phyloP scores from a whole-genome alignment of 164 flowering plant genomes.

The Cinnamomum micranthum region DNA sequence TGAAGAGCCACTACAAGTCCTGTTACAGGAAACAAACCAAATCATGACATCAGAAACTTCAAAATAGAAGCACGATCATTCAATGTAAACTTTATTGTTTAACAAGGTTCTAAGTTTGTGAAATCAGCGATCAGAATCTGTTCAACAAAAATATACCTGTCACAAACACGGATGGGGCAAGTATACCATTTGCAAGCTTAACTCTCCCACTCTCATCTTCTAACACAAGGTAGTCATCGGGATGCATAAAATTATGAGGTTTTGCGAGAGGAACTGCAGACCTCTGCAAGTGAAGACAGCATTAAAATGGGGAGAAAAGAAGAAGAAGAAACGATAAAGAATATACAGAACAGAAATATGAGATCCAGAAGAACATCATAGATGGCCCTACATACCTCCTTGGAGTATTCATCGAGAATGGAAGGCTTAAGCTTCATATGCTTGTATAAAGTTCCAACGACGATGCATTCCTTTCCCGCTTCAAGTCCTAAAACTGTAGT shows the following conservation, averaged over 20 bases:
- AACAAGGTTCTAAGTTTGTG: not conserved
- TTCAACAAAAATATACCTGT: constrained; percentile 50
- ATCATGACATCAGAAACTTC: not conserved
- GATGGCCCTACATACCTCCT: constrained; percentile 50
- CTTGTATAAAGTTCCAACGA: constrained; percentile 95
- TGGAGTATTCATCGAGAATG: constrained; percentile 88
- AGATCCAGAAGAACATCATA: not conserved
- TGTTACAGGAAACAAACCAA: constrained; percentile 20
- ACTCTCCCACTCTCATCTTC: constrained; percentile 99
- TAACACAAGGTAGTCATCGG: constrained; percentile 75
- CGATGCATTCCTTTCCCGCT: constrained; percentile 73
- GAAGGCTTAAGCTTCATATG: constrained; percentile 95
- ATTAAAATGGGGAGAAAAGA: not conserved
- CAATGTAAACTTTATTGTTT: not conserved
- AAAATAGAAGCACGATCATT: not conserved
- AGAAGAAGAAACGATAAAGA: not conserved
- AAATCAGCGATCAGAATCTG: not conserved
- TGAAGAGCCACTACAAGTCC: constrained; percentile 84
- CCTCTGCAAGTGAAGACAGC: constrained; percentile 45
- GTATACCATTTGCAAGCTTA: constrained; percentile 60
- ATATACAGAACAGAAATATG: no score
- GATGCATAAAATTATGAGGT: constrained; percentile 82
- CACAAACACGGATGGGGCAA: constrained; percentile 68
- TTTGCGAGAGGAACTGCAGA: constrained; percentile 67
- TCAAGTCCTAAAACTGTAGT: constrained; percentile 76